Percentiles rank a stretch among this genome's conserved stretches.
Evolutionary conservation across 2,329 filamentous ascomycete genomes (phyloP).

Genomic region (Trichoderma lentiforme): DNA sequence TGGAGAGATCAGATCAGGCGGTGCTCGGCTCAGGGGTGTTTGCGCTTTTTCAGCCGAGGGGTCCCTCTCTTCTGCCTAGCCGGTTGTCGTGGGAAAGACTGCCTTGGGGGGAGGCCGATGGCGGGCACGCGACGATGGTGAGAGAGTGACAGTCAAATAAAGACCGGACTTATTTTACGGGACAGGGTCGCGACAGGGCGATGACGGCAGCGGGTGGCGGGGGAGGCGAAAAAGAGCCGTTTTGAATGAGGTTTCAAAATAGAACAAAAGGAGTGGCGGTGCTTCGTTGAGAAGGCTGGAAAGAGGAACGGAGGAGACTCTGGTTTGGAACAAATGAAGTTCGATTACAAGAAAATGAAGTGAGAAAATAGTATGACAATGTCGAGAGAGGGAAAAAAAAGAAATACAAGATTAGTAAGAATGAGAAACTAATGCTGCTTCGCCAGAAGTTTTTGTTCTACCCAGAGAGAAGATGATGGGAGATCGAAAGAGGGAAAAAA

Average conservation of each 20-base stretch:
- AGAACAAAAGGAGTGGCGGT: slow-evolving; percentile 12
- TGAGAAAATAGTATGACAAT: not conserved
- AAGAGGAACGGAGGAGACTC: not conserved
- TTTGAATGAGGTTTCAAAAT: not conserved
- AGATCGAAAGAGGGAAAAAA: not conserved
- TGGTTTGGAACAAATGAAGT: not conserved
- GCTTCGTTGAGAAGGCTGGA: slow-evolving; percentile 1
- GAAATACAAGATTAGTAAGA: not conserved
- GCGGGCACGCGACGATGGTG: slow-evolving; percentile 15
- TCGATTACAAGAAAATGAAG: not conserved
- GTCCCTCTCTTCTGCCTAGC: slow-evolving; percentile 5
- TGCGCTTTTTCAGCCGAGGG: slow-evolving; percentile 11
- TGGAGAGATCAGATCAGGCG: slow-evolving; percentile 8
- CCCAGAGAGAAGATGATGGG: not conserved
- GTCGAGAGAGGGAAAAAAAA: not conserved
- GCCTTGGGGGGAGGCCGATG: slow-evolving; percentile 12
- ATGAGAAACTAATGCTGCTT: not conserved
- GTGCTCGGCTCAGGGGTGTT: slow-evolving; percentile 9
- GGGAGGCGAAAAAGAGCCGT: slow-evolving; percentile 13
- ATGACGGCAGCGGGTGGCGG: slow-evolving; percentile 17
- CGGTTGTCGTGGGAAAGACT: not conserved
- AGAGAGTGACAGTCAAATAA: not conserved
- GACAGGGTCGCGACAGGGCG: slow-evolving; percentile 6
- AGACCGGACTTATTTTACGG: not conserved
- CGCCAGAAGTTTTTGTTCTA: not conserved